phyloP scores from a whole-genome alignment of 257 asterid species.

The Plectranthus barbatus region DNA sequence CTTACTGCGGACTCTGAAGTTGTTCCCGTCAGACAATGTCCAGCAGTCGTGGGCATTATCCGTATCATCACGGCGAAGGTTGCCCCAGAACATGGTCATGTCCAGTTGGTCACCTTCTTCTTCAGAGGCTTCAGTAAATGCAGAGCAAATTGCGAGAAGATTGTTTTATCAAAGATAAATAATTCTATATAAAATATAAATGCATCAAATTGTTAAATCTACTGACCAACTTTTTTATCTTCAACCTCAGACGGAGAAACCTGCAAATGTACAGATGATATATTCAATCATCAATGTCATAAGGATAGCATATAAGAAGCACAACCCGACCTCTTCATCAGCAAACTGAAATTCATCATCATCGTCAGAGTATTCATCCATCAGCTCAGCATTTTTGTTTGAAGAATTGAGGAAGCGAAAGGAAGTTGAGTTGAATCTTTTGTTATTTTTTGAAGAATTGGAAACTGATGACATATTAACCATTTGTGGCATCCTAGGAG shows the following conservation, averaged over 20 bases:
- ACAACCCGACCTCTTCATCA: conserved; percentile 57
- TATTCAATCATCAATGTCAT: background rate
- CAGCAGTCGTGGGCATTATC: conserved; percentile 82
- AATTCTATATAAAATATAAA: background rate
- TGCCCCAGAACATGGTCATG: conserved; percentile 75
- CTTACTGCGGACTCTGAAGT: conserved; percentile 83
- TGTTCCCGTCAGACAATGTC: conserved; percentile 80
- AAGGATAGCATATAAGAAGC: background rate
- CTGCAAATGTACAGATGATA: conserved; percentile 35
- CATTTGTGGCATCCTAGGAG: conserved; percentile 93
- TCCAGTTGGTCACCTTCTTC: conserved; percentile 75
- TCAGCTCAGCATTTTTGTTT: conserved; percentile 38
- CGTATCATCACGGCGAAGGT: conserved; percentile 59
- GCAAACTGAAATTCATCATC: conserved; percentile 82
- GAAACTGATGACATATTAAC: conserved; percentile 76
- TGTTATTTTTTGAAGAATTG: conserved; percentile 45
- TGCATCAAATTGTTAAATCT: conserved; percentile 11
- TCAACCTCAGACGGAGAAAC: conserved; percentile 48
- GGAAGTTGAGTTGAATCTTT: conserved; percentile 38
- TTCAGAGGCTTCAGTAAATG: conserved; percentile 32
- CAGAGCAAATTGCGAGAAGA: conserved; percentile 7
- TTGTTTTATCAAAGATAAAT: background rate
- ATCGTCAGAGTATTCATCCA: conserved; percentile 91
- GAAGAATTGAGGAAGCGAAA: conserved; percentile 48
- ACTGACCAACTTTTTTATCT: conserved; percentile 45